These are phyloP conservation scores for Ophiostoma novo-ulmi DNA, from an alignment of 2,329 filamentous ascomycete genomes.

Conservation along the genomic window DNA sequence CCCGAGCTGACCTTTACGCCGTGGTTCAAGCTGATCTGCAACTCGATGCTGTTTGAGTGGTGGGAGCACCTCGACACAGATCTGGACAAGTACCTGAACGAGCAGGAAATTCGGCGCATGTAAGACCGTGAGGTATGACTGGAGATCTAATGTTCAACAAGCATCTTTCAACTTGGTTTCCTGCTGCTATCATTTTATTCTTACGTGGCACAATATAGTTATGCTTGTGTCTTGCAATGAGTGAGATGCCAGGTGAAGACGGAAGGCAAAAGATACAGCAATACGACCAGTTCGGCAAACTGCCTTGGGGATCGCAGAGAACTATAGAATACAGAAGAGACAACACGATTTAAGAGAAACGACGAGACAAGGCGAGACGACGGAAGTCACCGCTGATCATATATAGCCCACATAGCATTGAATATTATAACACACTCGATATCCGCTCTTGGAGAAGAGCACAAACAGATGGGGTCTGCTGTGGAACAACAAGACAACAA, in stretches of 20 bases:
- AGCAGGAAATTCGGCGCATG: constrained; percentile 87
- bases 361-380: not conserved
- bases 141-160: not conserved
- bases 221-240: not conserved
- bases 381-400: not conserved
- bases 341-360: not conserved
- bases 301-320: not conserved
- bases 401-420: constrained; percentile 16
- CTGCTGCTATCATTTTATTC: not conserved
- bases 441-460: constrained; percentile 13
- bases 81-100: constrained; percentile 78
- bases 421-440: constrained; percentile 1
- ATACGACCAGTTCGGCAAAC: not conserved
- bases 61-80: constrained; percentile 80
- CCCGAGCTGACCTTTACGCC: constrained; percentile 81
- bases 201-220: not conserved
- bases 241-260: not conserved
- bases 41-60: constrained; percentile 97
- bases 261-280: not conserved
- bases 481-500: not conserved
- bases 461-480: not conserved
- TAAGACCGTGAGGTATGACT: constrained; percentile 21
- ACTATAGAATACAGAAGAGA: not conserved
- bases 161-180: not conserved
- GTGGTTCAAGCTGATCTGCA: constrained; percentile 99